Conservation (phyloP, 805 yeast genomes). For the Candida chauliodis region DNA sequence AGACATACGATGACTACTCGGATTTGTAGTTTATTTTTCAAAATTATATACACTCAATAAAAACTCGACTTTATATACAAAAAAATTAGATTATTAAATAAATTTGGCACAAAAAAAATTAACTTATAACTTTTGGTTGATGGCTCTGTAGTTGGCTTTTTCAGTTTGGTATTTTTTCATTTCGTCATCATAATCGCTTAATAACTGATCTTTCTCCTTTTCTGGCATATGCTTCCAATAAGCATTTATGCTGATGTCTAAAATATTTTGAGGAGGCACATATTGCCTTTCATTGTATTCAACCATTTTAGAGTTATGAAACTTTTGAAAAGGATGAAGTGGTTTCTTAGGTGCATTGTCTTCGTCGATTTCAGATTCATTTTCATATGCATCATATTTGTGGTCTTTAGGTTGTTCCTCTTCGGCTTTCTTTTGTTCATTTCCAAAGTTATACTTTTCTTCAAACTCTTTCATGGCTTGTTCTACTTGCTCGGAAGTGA, state of each 20-base stretch:
- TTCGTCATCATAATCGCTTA: background rate
- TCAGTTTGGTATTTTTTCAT: background rate
- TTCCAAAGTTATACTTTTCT: background rate
- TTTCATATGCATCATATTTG: background rate
- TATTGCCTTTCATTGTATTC: no score
- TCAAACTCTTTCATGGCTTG: background rate
- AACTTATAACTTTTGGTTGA: no score
- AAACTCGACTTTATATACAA: no score
- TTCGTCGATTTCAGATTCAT: background rate
- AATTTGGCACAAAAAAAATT: no score
- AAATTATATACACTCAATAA: no score
- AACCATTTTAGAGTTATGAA: no score
- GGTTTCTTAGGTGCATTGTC: background rate
- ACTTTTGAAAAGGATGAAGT: background rate
- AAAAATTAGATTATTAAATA: no score
- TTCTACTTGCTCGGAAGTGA: background rate
- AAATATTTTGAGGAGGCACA: no score
- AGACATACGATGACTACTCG: constrained; percentile 49
- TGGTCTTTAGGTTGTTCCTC: background rate
- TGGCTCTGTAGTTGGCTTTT: background rate
- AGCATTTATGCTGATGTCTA: no score
- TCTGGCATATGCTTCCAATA: background rate
- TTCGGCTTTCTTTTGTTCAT: background rate
- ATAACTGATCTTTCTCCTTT: background rate
- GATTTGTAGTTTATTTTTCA: constrained; percentile 31